Base-by-base conservation (phyloP, 164 flowering plant species). In the Dillenia suffruticosa region DNA sequence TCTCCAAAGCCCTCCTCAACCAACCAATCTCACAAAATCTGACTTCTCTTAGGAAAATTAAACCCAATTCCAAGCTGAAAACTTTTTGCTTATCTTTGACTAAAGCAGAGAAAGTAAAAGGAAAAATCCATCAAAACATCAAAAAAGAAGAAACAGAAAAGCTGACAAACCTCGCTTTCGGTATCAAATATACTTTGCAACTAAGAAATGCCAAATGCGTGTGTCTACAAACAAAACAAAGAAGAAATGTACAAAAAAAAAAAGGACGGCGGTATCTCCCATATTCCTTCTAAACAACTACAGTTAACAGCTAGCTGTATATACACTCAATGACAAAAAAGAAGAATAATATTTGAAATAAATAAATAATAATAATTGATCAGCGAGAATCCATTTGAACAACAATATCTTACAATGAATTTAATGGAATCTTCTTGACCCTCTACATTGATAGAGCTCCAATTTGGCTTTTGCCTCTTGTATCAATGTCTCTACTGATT, bases 381-480 rank as follows among this genome's bases (percentile, higher is more conserved):
- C 10, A n/a, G 48, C 1, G 32, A 32, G 40, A 32, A 32, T 32
- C 40, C 40, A 5, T 32, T 32, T 32, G 40, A 32, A 32, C 40
- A 32, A 32, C 40, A 32, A 32, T 32, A 6, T 4, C 40, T 32
- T 32, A 32, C 5, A 32, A 22, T 49, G 32, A 53, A 46, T 60
- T 68, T 62, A 71, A 56, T 62, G 68, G 55, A 65, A 74, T 50
- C 72, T 70, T 57, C 87, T 79, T 45, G 90, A 70, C 9, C 82
- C 84, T 74, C 94, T 84, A 49, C 90, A 87, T 51, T 89, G 92
- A 51, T 83, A 87, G 26, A 87, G 81, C 54, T 82, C 91, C 76
- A 89, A 63, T 64, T 82, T 76, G 55, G 74, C 67, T 63, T 86
- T 85, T 47, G 94, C 86, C 52, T 89, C 94, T 0, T 82, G 80